Evolutionary conservation across 176 grass and related monocot genomes (phyloP).

Genomic region (Themeda triandra): DNA sequence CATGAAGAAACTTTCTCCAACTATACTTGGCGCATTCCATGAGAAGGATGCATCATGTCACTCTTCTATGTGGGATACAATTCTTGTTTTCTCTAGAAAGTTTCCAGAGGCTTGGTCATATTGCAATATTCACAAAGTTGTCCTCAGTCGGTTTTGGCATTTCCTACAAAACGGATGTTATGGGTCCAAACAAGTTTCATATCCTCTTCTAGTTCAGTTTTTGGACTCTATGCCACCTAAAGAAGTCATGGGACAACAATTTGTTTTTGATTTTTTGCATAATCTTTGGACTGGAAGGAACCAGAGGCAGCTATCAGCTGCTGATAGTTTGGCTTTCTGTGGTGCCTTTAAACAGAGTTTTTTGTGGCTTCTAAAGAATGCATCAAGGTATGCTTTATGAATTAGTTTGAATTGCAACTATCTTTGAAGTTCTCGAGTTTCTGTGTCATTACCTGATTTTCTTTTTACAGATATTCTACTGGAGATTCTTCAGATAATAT

Average conservation of each 20-base stretch:
- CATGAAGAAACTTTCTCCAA: constrained; percentile 67
- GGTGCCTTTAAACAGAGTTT: constrained; percentile 65
- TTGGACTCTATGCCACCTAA: constrained; percentile 73
- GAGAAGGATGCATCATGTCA: constrained; percentile 80
- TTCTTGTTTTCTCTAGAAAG: constrained; percentile 72
- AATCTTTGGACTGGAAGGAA: constrained; percentile 90
- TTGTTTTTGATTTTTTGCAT: constrained; percentile 73
- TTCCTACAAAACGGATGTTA: constrained; percentile 92
- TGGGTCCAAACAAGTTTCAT: constrained; percentile 82
- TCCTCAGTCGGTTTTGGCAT: constrained; percentile 64
- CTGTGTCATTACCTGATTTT: neutral
- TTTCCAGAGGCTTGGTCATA: constrained; percentile 86
- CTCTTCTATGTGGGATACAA: constrained; percentile 83
- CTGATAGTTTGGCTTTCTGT: constrained; percentile 68
- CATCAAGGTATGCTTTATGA: constrained; percentile 63
- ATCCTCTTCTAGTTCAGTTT: constrained; percentile 73
- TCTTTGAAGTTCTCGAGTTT: neutral
- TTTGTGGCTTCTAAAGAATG: constrained; percentile 66
- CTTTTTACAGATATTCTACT: constrained; percentile 51
- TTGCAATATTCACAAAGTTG: constrained; percentile 75
- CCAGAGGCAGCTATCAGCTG: constrained; percentile 55
- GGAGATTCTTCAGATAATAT: constrained; percentile 43
- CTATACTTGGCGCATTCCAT: constrained; percentile 75
- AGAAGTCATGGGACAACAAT: constrained; percentile 52
- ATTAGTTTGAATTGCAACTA: constrained; percentile 29